Evolutionary conservation across 2,329 filamentous ascomycete genomes (phyloP), one percentile per base, ranked within the genome.

Genomic region (Mariannaea sp.): DNA sequence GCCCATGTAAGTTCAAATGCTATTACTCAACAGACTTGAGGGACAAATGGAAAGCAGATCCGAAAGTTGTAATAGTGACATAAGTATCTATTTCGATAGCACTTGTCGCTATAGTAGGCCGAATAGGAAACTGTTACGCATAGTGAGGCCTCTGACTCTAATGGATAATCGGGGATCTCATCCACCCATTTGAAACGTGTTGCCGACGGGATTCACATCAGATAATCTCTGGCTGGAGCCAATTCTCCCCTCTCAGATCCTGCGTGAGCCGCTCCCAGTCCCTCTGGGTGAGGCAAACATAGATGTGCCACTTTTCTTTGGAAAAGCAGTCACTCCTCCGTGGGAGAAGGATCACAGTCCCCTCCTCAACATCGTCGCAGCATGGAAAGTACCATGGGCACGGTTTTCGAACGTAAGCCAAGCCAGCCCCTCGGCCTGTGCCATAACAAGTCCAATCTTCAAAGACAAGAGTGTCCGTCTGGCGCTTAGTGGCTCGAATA

Each of bases 371-470:
- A 9, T 47, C 24, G 13, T 59, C 55, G 4, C 20, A 13, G 44
- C 53, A 62, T 8, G 61, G 59, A 7, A 61, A 41, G 44, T 59
- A 57, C 12, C 32, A 46, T 5, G 53, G 50, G 26, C 46, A 19
- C 7, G n/a, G 6, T 9, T 52, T 41, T 7, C 17, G 8, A 12
- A 53, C 35, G 24, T 41, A 50, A 1, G 62, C 53, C 7, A 64
- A 40, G 13, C 49, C 24, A 6, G 35, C 24, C 14, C 17, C 30
- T n/a, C 35, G 13, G 9, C 48, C 12, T 6, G 30, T 38, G 3
- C 57, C 56, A 32, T 44, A 58, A 7, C 43, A 40, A n/a, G 55
- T 50, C 62, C 64, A 65, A 45, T 63, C 51, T 40, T 65, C 61
- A 41, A 64, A 61, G 13, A 46, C 41, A 6, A 62, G 30, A n/a